Conservation (phyloP, 2,329 filamentous ascomycete genomes). For the Pseudopyrenochaeta lycopersici region DNA sequence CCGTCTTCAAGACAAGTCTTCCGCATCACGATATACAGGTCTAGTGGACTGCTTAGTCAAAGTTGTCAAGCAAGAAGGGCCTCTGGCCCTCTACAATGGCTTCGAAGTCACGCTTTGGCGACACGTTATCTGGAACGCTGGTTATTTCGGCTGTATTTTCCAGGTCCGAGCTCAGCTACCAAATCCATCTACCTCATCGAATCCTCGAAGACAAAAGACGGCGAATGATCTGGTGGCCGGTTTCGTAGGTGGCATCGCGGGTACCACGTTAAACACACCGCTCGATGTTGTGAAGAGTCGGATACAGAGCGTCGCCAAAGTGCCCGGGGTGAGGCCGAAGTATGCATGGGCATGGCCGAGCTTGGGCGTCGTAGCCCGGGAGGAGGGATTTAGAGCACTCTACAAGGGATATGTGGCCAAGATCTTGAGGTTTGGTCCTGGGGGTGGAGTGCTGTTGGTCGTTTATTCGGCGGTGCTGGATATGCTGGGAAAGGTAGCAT, state of each 20-base stretch:
- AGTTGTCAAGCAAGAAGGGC: constrained; percentile 36
- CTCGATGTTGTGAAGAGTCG: constrained; percentile 44
- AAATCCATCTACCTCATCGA: constrained; percentile 15
- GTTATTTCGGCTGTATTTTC: constrained; percentile 45
- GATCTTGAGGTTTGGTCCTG: constrained; percentile 41
- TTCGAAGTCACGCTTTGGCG: constrained; percentile 44
- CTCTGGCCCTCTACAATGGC: constrained; percentile 39
- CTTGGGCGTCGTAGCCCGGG: constrained; percentile 33
- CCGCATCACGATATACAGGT: constrained; percentile 36
- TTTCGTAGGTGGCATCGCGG: constrained; percentile 40
- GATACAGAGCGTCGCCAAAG: constrained; percentile 42
- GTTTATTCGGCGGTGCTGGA: constrained; percentile 40
- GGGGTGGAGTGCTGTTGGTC: constrained; percentile 39
- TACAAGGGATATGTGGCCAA: constrained; percentile 45
- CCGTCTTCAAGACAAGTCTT: constrained; percentile 38
- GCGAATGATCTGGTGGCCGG: constrained; percentile 38
- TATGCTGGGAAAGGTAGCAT: constrained; percentile 25
- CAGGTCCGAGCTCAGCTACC: constrained; percentile 37
- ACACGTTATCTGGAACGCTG: constrained; percentile 45
- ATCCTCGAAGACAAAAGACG: constrained; percentile 34
- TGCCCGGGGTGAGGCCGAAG: constrained; percentile 31
- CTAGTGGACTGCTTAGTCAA: constrained; percentile 38
- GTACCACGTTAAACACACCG: constrained; percentile 42
- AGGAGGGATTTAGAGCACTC: constrained; percentile 37
- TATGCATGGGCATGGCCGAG: constrained; percentile 44